Evolutionary conservation across 495 filamentous ascomycete species (phyloP), one percentile per base, ranked within the genome.

Genomic region (Penicillium atrosanguineum): DNA sequence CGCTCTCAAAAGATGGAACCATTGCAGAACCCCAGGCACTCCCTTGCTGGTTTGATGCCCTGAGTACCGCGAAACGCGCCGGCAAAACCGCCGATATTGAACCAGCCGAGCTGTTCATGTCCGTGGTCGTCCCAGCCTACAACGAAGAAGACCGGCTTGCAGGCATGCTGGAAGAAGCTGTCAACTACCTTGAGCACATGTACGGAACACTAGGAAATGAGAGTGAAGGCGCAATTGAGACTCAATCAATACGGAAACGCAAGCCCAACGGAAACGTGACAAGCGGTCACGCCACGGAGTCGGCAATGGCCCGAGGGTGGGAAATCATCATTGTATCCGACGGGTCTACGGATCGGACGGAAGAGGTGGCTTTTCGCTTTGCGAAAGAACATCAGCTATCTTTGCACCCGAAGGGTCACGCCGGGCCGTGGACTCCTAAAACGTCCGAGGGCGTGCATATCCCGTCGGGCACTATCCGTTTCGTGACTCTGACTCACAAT

Each of bases 281-380:
- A 7, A 63, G 65, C 41, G 68, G 60, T 50, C 53, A 52, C 34
- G 45, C 56, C n/a, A 56, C 63, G 7, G 61, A 43, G 14, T 26
- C 60, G 18, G 53, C 37, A 12, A 41, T 51, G 12, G 47, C 62
- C 21, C 77, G 73, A 29, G 91, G 90, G 29, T 99, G 95, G 85
- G 94, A 99, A 69, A 93, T 99, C 54, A 72, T 99, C n/a, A 73
- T 99, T 44, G 83, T 99, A 43, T 89, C 91, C 44, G 94, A 99
- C 69, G 95, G 92, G n/a, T 92, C 87, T 48, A 88, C 75, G 29
- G 94, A 99, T 74, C 78, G 71, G 49, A 98, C 94, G 0, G 85
- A 88, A 9, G 79, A 88, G 7, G 84, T 87, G 4, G 90, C 90
- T 7, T 82, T 98, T 39, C 67, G 80, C 1, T 96, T 96, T 70